These are phyloP conservation scores for Pleurotus pulmonarius DNA, from an alignment of 768 basidiomycete species.

Conservation along the genomic window DNA sequence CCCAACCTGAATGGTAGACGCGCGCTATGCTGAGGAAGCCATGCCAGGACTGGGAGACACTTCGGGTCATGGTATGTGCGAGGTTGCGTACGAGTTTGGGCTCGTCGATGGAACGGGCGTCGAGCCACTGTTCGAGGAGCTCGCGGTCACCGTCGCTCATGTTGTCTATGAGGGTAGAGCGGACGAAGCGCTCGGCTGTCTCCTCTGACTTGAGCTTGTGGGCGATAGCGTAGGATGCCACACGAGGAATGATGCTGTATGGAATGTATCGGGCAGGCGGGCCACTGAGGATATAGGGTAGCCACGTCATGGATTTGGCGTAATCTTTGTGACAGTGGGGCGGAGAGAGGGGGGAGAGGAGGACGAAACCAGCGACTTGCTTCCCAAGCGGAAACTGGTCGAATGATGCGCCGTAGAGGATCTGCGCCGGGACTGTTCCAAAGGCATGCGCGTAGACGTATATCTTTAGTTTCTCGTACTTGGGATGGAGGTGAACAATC, in stretches of 20 bases:
- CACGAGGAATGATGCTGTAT: conserved; percentile 28
- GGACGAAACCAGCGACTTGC: conserved; percentile 41
- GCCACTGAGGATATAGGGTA: conserved; percentile 42
- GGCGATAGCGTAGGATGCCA: conserved; percentile 28
- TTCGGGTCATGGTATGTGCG: conserved; percentile 39
- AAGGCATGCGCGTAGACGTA: conserved; percentile 53
- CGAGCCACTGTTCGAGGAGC: conserved; percentile 39
- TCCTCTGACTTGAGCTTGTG: conserved; percentile 33
- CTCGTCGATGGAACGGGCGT: conserved; percentile 32
- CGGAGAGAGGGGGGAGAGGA: conserved; percentile 45
- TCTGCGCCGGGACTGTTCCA: conserved; percentile 53
- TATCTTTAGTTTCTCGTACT: conserved; percentile 32
- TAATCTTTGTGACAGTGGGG: conserved; percentile 43
- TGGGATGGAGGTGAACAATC: conserved; percentile 47
- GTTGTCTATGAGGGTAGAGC: conserved; percentile 28
- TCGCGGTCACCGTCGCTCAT: conserved; percentile 33
- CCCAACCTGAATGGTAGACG: conserved; percentile 51
- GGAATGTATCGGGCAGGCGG: conserved; percentile 40
- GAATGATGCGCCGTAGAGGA: conserved; percentile 49
- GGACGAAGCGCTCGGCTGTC: conserved; percentile 38
- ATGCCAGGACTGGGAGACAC: conserved; percentile 47
- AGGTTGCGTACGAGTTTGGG: conserved; percentile 39
- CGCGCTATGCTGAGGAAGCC: conserved; percentile 43
- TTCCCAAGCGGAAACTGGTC: conserved; percentile 47
- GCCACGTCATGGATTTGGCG: conserved; percentile 40